Percentiles rank a stretch among this genome's conserved stretches.
These are phyloP conservation scores for Cyclotella choctawhatcheeana DNA, from an alignment of 108 stramenopile species.

Conservation along the genomic window DNA sequence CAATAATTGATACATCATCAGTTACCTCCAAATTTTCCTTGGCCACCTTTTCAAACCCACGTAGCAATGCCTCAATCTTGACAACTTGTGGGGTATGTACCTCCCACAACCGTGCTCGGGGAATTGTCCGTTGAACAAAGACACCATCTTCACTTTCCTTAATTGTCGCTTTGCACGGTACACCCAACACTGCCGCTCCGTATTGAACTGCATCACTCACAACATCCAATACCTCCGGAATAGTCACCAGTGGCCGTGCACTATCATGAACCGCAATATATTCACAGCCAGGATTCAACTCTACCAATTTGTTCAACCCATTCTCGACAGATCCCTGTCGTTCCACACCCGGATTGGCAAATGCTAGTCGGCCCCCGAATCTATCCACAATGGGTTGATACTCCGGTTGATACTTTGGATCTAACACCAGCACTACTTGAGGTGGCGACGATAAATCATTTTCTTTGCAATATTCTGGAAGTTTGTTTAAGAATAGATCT, in stretches of 20 bases:
- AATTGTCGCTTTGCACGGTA: slow-evolving; percentile 97
- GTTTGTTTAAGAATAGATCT: slow-evolving; percentile 82
- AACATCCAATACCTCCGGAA: slow-evolving; percentile 76
- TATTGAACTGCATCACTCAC: slow-evolving; percentile 70
- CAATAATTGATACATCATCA: slow-evolving; percentile 96
- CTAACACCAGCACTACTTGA: slow-evolving; percentile 90
- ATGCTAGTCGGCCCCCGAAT: slow-evolving; percentile 66
- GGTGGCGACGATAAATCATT: slow-evolving; percentile 42
- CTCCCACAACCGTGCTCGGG: slow-evolving; percentile 88
- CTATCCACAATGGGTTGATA: slow-evolving; percentile 73
- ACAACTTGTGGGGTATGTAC: slow-evolving; percentile 95
- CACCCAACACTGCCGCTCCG: slow-evolving; percentile 94
- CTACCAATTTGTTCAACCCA: slow-evolving; percentile 73
- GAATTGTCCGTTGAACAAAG: slow-evolving; percentile 84
- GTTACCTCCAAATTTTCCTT: slow-evolving; percentile 88
- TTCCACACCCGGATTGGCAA: slow-evolving; percentile 93
- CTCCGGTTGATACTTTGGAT: slow-evolving; percentile 86
- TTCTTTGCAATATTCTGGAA: slow-evolving; percentile 50
- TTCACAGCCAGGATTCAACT: slow-evolving; percentile 48
- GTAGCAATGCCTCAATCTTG: slow-evolving; percentile 70
- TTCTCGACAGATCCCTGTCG: slow-evolving; percentile 94
- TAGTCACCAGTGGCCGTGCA: slow-evolving; percentile 92
- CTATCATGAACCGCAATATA: slow-evolving; percentile 92
- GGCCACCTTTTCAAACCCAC: slow-evolving; percentile 85
- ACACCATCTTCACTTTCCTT: slow-evolving; percentile 87